Evolutionary conservation across 768 basidiomycete species (phyloP), one percentile per base, ranked within the genome.

Genomic region (Tricholoma hemisulphureum): DNA sequence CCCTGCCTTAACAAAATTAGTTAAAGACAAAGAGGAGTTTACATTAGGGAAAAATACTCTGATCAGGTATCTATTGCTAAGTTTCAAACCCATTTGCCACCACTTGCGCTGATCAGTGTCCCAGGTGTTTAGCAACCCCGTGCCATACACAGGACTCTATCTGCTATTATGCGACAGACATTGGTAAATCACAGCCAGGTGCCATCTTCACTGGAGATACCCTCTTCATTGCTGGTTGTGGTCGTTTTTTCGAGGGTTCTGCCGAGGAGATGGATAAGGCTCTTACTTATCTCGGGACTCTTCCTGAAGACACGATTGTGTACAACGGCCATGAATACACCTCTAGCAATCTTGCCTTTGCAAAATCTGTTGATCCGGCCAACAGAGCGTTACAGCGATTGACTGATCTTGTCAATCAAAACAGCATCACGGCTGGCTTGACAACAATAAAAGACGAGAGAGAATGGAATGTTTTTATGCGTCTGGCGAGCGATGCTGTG

Each of bases 101-200:
- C 32, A 60, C 48, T 43, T 24, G 34, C 21, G 41, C 65, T 55
- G 63, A 41, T 57, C 56, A 48, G 46, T 55, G 26, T 48, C 46
- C 13, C 59, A 91, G 91, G 70, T 92, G 89, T 71, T 74, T 94
- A 21, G 87, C 91, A 23, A 95, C 92, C 1, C 92, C 94, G 1
- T 95, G 94, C 73, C 96, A 98, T 71, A 98, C 96, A 3, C 91
- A 91, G 69, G 96, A 98, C 73, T 97, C 95, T 14, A 95, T 96
- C 64, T 97, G 91, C 77, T 98, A 86, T 77, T 81, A 89, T 69
- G 81, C 86, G 55, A 92, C 88, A 29, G 75, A 80, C 57, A 61
- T 69, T 21, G 72, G 82, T 23, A 65, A 76, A 49, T 69, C 71
- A 23, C 85, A 85, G 59, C 77, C 88, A 0, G 88, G 89, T 18